Evolutionary conservation across 2,329 filamentous ascomycete genomes (phyloP).

Genomic region (Phyllosticta citribraziliensis): DNA sequence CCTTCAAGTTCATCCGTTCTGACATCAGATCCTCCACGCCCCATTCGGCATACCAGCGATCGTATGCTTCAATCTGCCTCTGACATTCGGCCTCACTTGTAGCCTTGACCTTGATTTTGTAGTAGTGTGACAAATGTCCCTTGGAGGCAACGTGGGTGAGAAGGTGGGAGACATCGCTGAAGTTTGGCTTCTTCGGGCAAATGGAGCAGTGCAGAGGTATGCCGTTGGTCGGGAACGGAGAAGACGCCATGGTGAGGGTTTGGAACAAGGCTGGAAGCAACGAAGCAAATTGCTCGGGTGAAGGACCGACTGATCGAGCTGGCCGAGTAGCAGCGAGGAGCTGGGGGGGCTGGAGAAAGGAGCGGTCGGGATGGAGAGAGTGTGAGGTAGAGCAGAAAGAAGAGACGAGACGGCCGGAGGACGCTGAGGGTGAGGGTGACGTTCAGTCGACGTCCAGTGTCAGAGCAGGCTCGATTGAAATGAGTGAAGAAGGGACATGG

Average conservation of each 20-base stretch:
- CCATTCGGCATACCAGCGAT: constrained; percentile 67
- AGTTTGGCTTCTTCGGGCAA: constrained; percentile 68
- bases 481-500: not conserved
- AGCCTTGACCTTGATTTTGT: constrained; percentile 67
- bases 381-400: constrained; percentile 16
- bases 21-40: constrained; percentile 64
- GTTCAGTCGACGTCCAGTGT: not conserved
- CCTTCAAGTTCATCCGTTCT: constrained; percentile 67
- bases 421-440: not conserved
- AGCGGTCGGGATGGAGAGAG: constrained; percentile 13
- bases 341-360: constrained; percentile 12
- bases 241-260: constrained; percentile 28
- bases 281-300: constrained; percentile 10
- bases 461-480: not conserved
- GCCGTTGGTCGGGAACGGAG: constrained; percentile 10
- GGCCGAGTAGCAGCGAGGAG: not conserved
- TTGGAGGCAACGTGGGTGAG: constrained; percentile 90
- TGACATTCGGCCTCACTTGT: constrained; percentile 58
- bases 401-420: constrained; percentile 1
- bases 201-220: constrained; percentile 73
- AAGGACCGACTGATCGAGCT: constrained; percentile 16
- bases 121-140: constrained; percentile 76
- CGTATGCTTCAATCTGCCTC: constrained; percentile 55
- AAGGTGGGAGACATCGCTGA: constrained; percentile 85
- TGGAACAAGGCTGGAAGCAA: constrained; percentile 18